A percentile compares a stretch with the other conserved stretches of the same genome.
phyloP scores from a whole-genome alignment of 805 yeast genomes.

The Cyberlindnera petersonii region DNA sequence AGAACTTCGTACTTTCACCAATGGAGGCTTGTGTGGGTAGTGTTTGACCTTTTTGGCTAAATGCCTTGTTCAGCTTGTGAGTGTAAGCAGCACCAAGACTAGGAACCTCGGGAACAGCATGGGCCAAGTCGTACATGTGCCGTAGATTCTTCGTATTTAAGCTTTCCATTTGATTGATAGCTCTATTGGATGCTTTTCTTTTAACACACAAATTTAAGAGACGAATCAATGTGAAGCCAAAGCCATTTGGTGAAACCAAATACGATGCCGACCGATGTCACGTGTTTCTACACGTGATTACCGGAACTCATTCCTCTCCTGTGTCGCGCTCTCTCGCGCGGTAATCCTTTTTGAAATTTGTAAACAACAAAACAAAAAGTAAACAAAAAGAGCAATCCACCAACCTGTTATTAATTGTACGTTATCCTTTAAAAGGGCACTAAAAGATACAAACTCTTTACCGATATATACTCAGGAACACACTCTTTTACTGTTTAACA shows the following conservation, averaged over 20 bases:
- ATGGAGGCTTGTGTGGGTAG: constrained; percentile 8
- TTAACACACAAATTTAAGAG: too few relatives aligned
- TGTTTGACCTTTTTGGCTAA: constrained; percentile 26
- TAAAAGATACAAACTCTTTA: too few relatives aligned
- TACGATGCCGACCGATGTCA: too few relatives aligned
- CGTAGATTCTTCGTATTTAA: constrained; percentile 11
- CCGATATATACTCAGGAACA: too few relatives aligned
- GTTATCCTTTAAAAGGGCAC: too few relatives aligned
- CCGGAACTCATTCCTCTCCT: neutral
- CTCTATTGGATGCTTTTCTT: too few relatives aligned
- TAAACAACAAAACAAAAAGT: neutral
- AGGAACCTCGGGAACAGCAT: constrained; percentile 12
- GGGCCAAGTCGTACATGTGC: constrained; percentile 19
- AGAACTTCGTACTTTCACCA: constrained; percentile 12
- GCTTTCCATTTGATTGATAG: constrained; percentile 7
- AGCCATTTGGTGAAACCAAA: too few relatives aligned
- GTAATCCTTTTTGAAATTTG: neutral
- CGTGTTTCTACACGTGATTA: neutral
- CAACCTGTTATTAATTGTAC: too few relatives aligned
- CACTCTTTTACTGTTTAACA: too few relatives aligned
- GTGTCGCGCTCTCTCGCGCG: neutral
- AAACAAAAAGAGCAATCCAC: neutral
- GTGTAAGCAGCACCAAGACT: constrained; percentile 24
- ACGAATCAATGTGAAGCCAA: too few relatives aligned
- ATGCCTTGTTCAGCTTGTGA: constrained; percentile 28